Conservation (phyloP, 306 rosid genomes). For the Alnus rubra region DNA sequence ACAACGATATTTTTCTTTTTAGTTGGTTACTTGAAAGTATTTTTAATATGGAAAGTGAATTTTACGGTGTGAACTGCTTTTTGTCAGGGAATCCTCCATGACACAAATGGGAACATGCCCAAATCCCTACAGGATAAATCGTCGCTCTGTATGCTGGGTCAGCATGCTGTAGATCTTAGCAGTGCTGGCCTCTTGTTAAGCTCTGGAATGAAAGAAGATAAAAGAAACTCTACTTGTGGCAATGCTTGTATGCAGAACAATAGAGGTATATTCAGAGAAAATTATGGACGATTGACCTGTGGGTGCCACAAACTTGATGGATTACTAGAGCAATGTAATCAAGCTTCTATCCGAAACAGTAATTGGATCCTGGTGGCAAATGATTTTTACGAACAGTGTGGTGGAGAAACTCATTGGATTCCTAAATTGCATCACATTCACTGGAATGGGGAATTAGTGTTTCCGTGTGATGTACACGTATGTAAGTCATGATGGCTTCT, state of each 20-base stretch:
- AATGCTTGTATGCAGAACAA: constrained; percentile 37
- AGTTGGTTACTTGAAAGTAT: constrained; percentile 25
- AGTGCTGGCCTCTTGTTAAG: constrained; percentile 29
- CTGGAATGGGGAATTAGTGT: constrained; percentile 67
- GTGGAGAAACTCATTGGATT: constrained; percentile 43
- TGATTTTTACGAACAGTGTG: constrained; percentile 49
- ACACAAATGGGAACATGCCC: constrained; percentile 59
- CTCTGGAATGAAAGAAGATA: constrained; percentile 32
- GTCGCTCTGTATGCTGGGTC: constrained; percentile 62
- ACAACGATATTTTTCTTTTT: constrained; percentile 23
- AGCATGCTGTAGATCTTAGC: constrained; percentile 38
- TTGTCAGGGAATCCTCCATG: constrained; percentile 60
- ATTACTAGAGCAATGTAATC: constrained; percentile 45
- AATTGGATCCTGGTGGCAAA: constrained; percentile 52
- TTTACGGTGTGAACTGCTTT: constrained; percentile 32
- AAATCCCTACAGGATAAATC: constrained; percentile 62
- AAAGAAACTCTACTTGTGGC: constrained; percentile 34
- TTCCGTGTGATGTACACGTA: constrained; percentile 88
- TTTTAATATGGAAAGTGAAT: constrained; percentile 12
- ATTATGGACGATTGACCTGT: constrained; percentile 35
- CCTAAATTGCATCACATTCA: constrained; percentile 80
- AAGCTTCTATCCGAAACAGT: constrained; percentile 39
- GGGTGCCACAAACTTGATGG: constrained; percentile 47
- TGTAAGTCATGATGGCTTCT: constrained; percentile 70
- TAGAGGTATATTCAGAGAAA: constrained; percentile 19